phyloP scores from a whole-genome alignment of 306 rosid species.

The Sesbania bispinosa region DNA sequence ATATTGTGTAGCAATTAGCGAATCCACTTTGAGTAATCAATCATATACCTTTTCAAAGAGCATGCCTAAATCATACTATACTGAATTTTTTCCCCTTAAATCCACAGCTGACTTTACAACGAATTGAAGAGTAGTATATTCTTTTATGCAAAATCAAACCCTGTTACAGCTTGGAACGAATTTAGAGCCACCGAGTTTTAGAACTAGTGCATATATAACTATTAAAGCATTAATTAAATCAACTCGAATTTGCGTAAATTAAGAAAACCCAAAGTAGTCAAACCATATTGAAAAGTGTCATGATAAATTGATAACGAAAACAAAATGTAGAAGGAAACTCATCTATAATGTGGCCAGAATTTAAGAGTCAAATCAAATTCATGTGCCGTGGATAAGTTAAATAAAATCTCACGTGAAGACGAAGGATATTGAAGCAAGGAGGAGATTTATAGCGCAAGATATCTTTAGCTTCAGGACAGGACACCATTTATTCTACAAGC shows the following conservation, averaged over 20 bases:
- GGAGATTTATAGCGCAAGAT: constrained; percentile 12
- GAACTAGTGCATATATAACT: not conserved
- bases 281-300: not conserved
- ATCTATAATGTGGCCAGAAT: constrained; percentile 1
- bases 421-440: not conserved
- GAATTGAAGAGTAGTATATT: not conserved
- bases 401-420: constrained; percentile 24
- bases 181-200: not conserved
- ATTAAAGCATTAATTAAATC: not conserved
- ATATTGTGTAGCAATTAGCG: not conserved
- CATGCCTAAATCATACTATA: not conserved
- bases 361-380: constrained; percentile 7
- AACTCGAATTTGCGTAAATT: not conserved
- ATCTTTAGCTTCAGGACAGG: not conserved
- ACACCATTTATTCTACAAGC: constrained; percentile 9
- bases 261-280: not conserved
- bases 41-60: not conserved
- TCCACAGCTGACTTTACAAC: not conserved
- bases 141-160: not conserved
- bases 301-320: not conserved
- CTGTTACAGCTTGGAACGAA: not conserved
- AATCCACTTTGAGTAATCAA: not conserved
- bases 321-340: not conserved
- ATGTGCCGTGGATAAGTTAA: not conserved
- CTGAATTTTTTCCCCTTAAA: not conserved